Conservation (phyloP, 2,329 filamentous ascomycete species). For the Plenodomus lindquistii region DNA sequence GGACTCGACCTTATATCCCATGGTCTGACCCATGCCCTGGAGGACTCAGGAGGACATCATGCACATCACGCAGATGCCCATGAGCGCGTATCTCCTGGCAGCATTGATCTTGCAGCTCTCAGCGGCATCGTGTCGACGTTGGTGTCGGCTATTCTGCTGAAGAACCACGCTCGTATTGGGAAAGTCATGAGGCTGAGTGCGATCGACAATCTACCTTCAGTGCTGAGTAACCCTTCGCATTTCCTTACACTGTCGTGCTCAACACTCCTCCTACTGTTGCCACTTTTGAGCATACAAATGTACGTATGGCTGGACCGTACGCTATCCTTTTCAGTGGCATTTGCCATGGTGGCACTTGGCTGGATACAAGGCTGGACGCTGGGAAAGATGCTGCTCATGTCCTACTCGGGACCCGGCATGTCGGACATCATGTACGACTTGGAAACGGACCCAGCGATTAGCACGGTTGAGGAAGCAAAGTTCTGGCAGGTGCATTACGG, state of each 20-base stretch:
- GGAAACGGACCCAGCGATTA: slow-evolving; percentile 75
- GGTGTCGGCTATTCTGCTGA: slow-evolving; percentile 81
- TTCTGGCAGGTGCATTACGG: slow-evolving; percentile 99
- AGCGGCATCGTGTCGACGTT: slow-evolving; percentile 82
- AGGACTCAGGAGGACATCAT: slow-evolving; percentile 70
- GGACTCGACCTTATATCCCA: slow-evolving; percentile 94
- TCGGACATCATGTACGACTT: slow-evolving; percentile 82
- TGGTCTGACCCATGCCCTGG: slow-evolving; percentile 89
- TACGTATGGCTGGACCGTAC: slow-evolving; percentile 83
- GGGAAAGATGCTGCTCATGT: slow-evolving; percentile 95
- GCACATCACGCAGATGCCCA: slow-evolving; percentile 72
- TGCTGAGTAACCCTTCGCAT: slow-evolving; percentile 94
- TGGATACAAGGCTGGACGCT: slow-evolving; percentile 81
- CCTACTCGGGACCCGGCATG: slow-evolving; percentile 67
- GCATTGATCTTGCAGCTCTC: slow-evolving; percentile 78
- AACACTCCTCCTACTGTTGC: slow-evolving; percentile 75
- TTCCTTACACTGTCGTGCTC: slow-evolving; percentile 91
- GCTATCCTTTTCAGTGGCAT: slow-evolving; percentile 78
- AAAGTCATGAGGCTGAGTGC: slow-evolving; percentile 87
- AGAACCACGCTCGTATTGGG: slow-evolving; percentile 90
- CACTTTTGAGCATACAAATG: slow-evolving; percentile 77
- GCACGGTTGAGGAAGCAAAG: slow-evolving; percentile 81
- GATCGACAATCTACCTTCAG: slow-evolving; percentile 76
- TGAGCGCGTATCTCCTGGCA: slow-evolving; percentile 70
- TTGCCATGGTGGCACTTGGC: slow-evolving; percentile 87